Evolutionary conservation across 306 rosid species (phyloP), one percentile per base, ranked within the genome.

Genomic region (Vicia faba): DNA sequence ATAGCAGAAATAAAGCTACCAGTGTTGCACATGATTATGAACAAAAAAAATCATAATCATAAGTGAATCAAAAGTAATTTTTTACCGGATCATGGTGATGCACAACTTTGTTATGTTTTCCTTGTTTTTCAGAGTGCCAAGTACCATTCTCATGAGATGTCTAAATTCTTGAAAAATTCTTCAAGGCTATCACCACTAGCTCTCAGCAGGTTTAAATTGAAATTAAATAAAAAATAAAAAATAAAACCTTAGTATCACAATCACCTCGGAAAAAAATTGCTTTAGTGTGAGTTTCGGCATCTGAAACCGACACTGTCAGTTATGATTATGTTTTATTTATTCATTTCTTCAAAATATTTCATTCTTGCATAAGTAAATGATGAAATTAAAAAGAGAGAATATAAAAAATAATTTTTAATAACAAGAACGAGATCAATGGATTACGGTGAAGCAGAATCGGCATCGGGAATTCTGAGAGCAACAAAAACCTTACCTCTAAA

Each of bases 401-500:
- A 8, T 1, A 31, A 51, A 40, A 2, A 29, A 61, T 82, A 92
- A 96, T 75, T 78, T 84, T 83, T 68, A 64, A 84, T 83, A 74
- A 76, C 68, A n/a, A 77, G 87, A 76, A 93, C 92, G 14, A 86
- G 53, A 71, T 93, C 92, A 80, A 93, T 86, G 64, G 70, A 81
- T 86, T 86, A 92, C 18, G 78, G 75, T 8, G 96, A 72, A 61
- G 85, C 79, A 36, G 90, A 73, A 62, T 89, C 97, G n/a, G 96
- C 90, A 71, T 93, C 98, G 1, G 99, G 99, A 74, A 93, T 86
- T 14, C 96, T 89, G 74, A 93, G 96, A 70, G 95, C 99, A 2
- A 81, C 84, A 60, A 71, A 83, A 8, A 81, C 90, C 59, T 82
- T 88, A 29, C 86, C 97, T 40, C 91, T 90, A 15, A 81, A 85